Conservation (phyloP, 352 stramenopile species). For the Globisporangium takayamanum region DNA sequence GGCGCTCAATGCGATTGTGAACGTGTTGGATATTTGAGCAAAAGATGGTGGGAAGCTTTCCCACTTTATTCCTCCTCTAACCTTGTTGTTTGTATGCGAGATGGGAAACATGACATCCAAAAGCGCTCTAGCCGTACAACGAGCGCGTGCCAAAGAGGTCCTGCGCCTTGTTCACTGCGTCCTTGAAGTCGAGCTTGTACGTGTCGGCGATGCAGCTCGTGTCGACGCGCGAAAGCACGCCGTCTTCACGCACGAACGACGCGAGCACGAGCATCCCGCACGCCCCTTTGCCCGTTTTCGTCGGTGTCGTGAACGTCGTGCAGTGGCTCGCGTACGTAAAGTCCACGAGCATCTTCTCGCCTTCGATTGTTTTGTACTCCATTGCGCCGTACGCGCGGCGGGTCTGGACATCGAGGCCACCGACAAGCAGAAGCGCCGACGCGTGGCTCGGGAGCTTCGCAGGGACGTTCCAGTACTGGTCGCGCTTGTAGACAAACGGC, state of each 20-base stretch:
- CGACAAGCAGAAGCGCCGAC: conserved; percentile 47
- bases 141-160: conserved; percentile 35
- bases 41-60: no score
- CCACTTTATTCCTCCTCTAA: no score
- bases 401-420: conserved; percentile 53
- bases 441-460: conserved; percentile 31
- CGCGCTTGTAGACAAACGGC: conserved; percentile 44
- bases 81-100: no score
- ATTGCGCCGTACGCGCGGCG: conserved; percentile 37
- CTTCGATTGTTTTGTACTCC: conserved; percentile 41
- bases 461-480: conserved; percentile 67
- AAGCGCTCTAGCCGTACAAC: conserved; percentile 28
- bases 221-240: conserved; percentile 50
- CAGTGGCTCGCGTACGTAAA: conserved; percentile 69
- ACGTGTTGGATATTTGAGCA: no score
- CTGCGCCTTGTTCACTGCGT: conserved; percentile 16
- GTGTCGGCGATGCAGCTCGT: conserved; percentile 61
- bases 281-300: conserved; percentile 27
- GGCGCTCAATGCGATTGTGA: no score
- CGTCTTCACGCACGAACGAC: conserved; percentile 57
- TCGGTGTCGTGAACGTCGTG: conserved; percentile 74
- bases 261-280: conserved; percentile 64
- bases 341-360: conserved; percentile 55
- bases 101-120: no score
- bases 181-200: conserved; percentile 38